phyloP scores from a whole-genome alignment of 2,329 filamentous ascomycete genomes.

The Laburnicola sp. region DNA sequence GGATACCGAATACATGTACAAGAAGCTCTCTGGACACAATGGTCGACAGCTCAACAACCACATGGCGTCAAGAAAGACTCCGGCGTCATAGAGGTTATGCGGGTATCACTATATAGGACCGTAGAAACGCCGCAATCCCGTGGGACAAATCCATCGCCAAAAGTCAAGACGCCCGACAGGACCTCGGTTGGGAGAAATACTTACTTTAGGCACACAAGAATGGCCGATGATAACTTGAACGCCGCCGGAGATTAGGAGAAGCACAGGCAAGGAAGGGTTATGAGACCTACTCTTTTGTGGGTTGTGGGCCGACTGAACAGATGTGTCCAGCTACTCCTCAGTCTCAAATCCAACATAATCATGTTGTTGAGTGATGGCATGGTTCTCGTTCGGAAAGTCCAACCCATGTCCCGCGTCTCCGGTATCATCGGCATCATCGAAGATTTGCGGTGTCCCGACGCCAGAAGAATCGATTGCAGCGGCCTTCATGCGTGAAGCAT shows the following conservation, averaged over 20 bases:
- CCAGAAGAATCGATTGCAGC: neutral
- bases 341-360: constrained; percentile 35
- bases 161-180: neutral
- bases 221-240: neutral
- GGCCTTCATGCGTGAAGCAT: constrained; percentile 32
- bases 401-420: constrained; percentile 3
- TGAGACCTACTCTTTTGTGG: constrained; percentile 19
- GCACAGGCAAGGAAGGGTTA: neutral
- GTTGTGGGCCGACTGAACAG: neutral
- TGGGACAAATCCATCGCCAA: neutral
- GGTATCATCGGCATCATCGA: neutral
- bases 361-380: constrained; percentile 35
- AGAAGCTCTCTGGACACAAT: neutral
- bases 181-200: neutral
- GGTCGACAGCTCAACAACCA: neutral
- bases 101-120: constrained; percentile 3
- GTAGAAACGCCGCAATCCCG: neutral
- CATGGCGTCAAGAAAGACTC: neutral
- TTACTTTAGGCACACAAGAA: neutral
- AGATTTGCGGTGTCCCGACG: neutral
- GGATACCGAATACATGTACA: too few species aligned
- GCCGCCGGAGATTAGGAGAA: constrained; percentile 4
- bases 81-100: neutral
- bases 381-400: constrained; percentile 8
- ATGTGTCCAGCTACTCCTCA: constrained; percentile 17